Evolutionary conservation across 2,329 filamentous ascomycete genomes (phyloP).

Genomic region (Diaporthe longicolla): DNA sequence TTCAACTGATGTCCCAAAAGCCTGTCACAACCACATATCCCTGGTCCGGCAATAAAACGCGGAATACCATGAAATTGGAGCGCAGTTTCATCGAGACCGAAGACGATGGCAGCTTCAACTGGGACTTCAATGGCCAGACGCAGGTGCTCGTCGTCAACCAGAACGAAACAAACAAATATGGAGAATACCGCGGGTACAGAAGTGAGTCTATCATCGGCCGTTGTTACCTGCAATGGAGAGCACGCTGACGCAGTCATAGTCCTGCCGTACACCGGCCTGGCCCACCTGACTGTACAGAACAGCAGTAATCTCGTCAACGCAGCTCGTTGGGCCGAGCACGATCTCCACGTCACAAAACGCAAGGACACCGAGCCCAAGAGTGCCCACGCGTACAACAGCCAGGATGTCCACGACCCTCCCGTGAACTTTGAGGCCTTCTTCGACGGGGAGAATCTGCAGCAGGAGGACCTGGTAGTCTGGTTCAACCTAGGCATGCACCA

Average conservation of each 20-base stretch:
- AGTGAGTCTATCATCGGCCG: not conserved
- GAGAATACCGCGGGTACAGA: constrained; percentile 67
- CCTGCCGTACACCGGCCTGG: constrained; percentile 54
- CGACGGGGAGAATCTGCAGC: constrained; percentile 56
- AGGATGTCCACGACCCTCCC: constrained; percentile 61
- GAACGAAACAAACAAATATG: constrained; percentile 62
- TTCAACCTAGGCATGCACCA: constrained; percentile 71
- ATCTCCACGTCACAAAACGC: constrained; percentile 64
- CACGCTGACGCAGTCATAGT: constrained; percentile 46
- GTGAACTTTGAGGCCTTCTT: constrained; percentile 66
- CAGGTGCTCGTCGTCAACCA: constrained; percentile 67
- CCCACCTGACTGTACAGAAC: constrained; percentile 63
- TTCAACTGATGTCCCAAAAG: constrained; percentile 54
- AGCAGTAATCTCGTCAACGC: constrained; percentile 61
- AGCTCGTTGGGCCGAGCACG: constrained; percentile 63
- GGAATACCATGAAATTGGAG: constrained; percentile 67
- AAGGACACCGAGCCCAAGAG: constrained; percentile 66
- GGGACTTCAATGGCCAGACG: constrained; percentile 61
- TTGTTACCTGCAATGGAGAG: no score
- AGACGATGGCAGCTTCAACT: constrained; percentile 61
- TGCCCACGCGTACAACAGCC: constrained; percentile 61
- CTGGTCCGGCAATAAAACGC: constrained; percentile 62
- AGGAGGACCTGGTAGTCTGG: constrained; percentile 66
- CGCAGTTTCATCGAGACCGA: constrained; percentile 59
- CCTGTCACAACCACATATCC: constrained; percentile 56